Conservation (phyloP, 768 basidiomycete species). For the Rhodosporidiobolus odoratus region DNA sequence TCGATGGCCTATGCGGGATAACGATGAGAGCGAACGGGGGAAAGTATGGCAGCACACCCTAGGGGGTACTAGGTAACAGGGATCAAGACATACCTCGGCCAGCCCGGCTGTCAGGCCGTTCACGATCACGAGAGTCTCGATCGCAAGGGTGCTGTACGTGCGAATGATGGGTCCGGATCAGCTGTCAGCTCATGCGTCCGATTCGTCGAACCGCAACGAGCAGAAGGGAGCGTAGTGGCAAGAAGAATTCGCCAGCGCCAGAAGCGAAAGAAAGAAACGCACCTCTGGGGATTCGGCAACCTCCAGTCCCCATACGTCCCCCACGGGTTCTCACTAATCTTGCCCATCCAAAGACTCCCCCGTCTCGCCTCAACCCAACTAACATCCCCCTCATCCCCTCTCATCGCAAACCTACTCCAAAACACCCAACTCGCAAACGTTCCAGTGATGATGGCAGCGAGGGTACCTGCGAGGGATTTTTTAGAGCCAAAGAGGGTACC, state of each 20-base stretch:
- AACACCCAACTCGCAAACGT: constrained; percentile 39
- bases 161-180: not conserved
- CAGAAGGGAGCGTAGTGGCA: not conserved
- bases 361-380: constrained; percentile 34
- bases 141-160: constrained; percentile 12
- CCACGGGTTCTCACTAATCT: constrained; percentile 3
- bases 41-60: not conserved
- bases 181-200: too few species aligned
- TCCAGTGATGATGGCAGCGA: constrained; percentile 38
- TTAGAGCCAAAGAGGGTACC: constrained; percentile 39
- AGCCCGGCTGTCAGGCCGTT: constrained; percentile 38
- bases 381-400: constrained; percentile 40
- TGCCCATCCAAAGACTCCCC: constrained; percentile 16
- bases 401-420: constrained; percentile 29
- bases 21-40: too few species aligned
- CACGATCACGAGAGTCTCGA: constrained; percentile 18
- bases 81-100: constrained; percentile 26
- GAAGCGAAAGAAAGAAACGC: not conserved
- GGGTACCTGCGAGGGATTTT: constrained; percentile 42
- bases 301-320: constrained; percentile 5
- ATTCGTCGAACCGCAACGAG: too few species aligned
- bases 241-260: too few species aligned
- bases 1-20: constrained; percentile 39
- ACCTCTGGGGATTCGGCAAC: constrained; percentile 24
- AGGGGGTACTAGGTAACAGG: not conserved